Conservation (phyloP, 2,329 filamentous ascomycete species). For the Ophiosphaerella korrae region DNA sequence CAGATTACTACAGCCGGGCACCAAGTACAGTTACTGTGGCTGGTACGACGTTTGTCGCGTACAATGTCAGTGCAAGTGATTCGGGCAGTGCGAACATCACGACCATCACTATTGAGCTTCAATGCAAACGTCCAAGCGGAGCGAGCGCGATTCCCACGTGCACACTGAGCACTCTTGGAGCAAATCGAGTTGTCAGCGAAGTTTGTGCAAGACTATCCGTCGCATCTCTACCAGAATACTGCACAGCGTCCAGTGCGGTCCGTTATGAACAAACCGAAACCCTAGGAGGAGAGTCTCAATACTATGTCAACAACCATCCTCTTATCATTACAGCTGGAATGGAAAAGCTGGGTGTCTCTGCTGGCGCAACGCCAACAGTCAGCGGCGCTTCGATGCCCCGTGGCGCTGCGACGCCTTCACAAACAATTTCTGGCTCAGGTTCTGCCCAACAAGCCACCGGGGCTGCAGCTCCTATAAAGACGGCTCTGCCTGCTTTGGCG, state of each 20-base stretch:
- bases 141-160: constrained; percentile 20
- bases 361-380: constrained; percentile 21
- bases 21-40: constrained; percentile 17
- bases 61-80: constrained; percentile 12
- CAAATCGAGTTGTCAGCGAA: constrained; percentile 8
- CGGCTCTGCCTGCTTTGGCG: constrained; percentile 28
- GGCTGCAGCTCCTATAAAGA: constrained; percentile 25
- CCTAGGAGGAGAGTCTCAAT: constrained; percentile 11
- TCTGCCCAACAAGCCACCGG: constrained; percentile 12
- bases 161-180: constrained; percentile 15
- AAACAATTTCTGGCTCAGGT: constrained; percentile 3
- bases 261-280: constrained; percentile 11
- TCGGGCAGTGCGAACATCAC: constrained; percentile 2
- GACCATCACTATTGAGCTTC: constrained; percentile 12
- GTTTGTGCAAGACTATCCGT: constrained; percentile 10
- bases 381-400: constrained; percentile 12
- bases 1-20: constrained; percentile 7
- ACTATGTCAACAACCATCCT: constrained; percentile 21
- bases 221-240: constrained; percentile 10
- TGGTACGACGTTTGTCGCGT: constrained; percentile 25
- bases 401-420: not conserved
- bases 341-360: constrained; percentile 31
- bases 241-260: constrained; percentile 8
- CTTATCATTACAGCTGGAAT: constrained; percentile 36
- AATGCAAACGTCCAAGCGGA: constrained; percentile 17